Base-by-base conservation (phyloP, 805 yeast genomes). In the Kodamaea hsintzibuensis region DNA sequence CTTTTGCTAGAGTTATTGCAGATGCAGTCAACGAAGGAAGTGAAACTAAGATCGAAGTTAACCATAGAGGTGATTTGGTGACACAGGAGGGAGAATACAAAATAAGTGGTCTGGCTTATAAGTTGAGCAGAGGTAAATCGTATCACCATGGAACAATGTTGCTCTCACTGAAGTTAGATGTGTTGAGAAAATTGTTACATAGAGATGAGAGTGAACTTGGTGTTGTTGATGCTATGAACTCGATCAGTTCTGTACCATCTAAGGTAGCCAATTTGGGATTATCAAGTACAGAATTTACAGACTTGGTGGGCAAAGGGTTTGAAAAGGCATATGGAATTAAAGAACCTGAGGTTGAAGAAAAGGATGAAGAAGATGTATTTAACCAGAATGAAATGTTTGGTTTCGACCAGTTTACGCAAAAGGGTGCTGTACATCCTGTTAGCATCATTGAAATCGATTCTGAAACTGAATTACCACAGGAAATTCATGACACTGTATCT, bases 61-160 rank as follows among this genome's bases (percentile, higher is more conserved):
- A 90, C 64, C 80, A 76, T 2, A 78, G 98, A 47, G 96, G 96
- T 30, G 99, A 95, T 66, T 86, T 93, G 27, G 77, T 85, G 8
- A 80, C 83, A 14, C 62, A 51, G 6, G 63, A 62, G 13, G 72
- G 69, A 1, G 52, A 55, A 18, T 72, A 66, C 19, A 95, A 95
- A 64, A 83, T 95, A 3, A 88, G 96, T 61, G 99, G 99, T 0
- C 89, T 96, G 7, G 98, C 99, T 0, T 95, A 82, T 69, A 92
- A 92, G 66, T 77, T 95, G 33, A 85, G 96, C 4, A 79, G 81
- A 48, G 92, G 95, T 0, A 83, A 84, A 60, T 84, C 96, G 6
- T 86, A 92, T 60, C 99, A 95, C 66, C 99, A 95, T 72, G 99
- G 98, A 0, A 95, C 99, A 0, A 89, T 95, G 97, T 75, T 95